Evolutionary conservation across 768 basidiomycete species (phyloP), one percentile per base, ranked within the genome.

Genomic region (Pulveroboletus frians): DNA sequence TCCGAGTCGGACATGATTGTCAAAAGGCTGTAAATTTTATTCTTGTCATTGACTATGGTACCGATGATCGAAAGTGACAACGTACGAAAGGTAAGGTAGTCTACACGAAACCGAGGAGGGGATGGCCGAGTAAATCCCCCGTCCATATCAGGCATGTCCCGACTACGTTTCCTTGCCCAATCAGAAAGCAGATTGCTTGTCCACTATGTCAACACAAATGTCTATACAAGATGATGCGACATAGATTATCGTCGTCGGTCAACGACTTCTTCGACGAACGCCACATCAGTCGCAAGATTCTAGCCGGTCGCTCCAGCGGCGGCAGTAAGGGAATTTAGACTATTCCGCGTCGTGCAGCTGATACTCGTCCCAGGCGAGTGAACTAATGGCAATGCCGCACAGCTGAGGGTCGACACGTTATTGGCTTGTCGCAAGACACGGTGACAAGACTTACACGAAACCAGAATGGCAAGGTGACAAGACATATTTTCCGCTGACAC

Each of bases 271-370:
- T 32, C 26, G 14, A 30, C 21, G n/a, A 17, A 36, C 23, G 11
- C n/a, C 17, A n/a, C 21, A 21, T 47, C 26, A 17, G 30, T 15
- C 38, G 11, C 8, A 47, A 3, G 17, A 27, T 14, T 11, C 40
- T 5, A 20, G 23, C 29, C 53, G 20, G 55, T 52, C 17, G 58
- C 56, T 23, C 60, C 59, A 10, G 61, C 65, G 31, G 73, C 76
- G 34, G 70, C 69, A 50, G 81, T 76, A 26, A 79, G 78, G 4
- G 70, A 62, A 45, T 72, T 68, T 18, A 72, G 54, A 62, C 83
- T 77, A n/a, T 67, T 66, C 40, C 69, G 62, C 6, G 78, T 77
- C 2, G 75, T 76, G 63, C 80, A 83, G 27, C 75, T 70, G 49
- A 82, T 70, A 34, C 55, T 69, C 8, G 79, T 81, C 34, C 81